Evolutionary conservation across 257 asterid genomes (phyloP), one percentile per base, ranked within the genome.

Genomic region (Nicotiana knightiana): DNA sequence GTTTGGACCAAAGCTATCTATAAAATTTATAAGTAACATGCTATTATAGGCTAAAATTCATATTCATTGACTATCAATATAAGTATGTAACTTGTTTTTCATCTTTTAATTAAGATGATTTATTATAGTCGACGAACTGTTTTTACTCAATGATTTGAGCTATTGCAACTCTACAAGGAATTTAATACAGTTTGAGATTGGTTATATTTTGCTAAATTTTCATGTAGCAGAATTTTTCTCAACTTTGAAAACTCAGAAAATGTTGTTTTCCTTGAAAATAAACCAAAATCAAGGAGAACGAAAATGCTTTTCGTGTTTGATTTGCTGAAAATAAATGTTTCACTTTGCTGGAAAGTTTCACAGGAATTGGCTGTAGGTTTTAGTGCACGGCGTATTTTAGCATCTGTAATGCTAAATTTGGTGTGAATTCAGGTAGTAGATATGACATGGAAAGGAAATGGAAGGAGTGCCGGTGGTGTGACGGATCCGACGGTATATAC

Each of bases 401-500:
- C 28, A 51, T 32, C 26, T 30, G 2, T 18, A 71, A 13, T 71
- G 10, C 26, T 75, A 12, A 26, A 15, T 51, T 26, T 75, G 59
- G 80, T 75, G 61, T 24, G 63, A 51, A 39, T 12, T 81, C 68
- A 93, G 97, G 92, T 90, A n/a, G 91, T 90, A 84, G 87, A 87
- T 30, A 82, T 84, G 83, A 89, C 97, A 75, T 93, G 97, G 97
- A 85, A 83, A 48, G 86, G 66, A 63, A 87, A 86, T 26, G 86
- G 84, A 24, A 32, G 13, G 55, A 64, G 71, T 70, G 24, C 54
- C 16, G 43, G 61, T 46, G 81, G 82, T 37, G 83, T 80, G 30
- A 80, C 86, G 70, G 97, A 93, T 84, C 91, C 92, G 26, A 90
- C 90, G 4, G 89, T 89, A 68, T 92, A 86, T 75, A 85, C 96